Base-by-base conservation (phyloP, 2,329 filamentous ascomycete species). In the Penicillium sp. region DNA sequence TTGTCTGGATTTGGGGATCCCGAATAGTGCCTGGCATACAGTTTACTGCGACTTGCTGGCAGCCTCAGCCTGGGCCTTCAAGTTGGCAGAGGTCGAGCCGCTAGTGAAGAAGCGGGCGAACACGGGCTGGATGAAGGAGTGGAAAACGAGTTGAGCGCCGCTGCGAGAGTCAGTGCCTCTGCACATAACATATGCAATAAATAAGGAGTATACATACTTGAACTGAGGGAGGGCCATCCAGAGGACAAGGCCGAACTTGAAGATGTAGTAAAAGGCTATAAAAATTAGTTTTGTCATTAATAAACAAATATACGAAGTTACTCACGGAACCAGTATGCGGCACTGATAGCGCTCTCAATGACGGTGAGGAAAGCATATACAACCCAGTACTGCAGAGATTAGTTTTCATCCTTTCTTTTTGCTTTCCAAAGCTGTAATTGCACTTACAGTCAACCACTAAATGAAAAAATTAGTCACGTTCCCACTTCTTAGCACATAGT, bases 161-260 rank as follows among this genome's bases (percentile, higher is more conserved):
- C 94, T 97, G 51, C 63, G 40, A 48, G 21, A 18, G 47, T 35
- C 14, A 18, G 1, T 3, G 21, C 35, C 23, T 47, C 24, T 49
- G 58, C 67, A 48, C 63, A 62, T 21, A 53, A 33, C 24, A 30
- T 24, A 21, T 48, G 45, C 62, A 30, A 62, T 62, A 71, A 26
- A 67, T 61, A 33, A 46, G 50, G 23, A 49, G 52, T 20, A 28
- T 45, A 80, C 88, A 73, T 87, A 97, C 93, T 82, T 82, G 81
- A 95, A 97, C 76, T 90, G 84, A 75, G 94, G 94, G 70, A 99
- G 91, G 67, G 93, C 87, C 80, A 99, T 91, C 94, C 94, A 99
- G 74, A 99, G 87, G 68, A 97, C 83, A 75, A 97, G 89, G 72
- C 95, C 81, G 73, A 99, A 97, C 85, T 99, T 99, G 89, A 99